Conservation (phyloP, 495 filamentous ascomycete species). For the Parachaetomium inaequale region DNA sequence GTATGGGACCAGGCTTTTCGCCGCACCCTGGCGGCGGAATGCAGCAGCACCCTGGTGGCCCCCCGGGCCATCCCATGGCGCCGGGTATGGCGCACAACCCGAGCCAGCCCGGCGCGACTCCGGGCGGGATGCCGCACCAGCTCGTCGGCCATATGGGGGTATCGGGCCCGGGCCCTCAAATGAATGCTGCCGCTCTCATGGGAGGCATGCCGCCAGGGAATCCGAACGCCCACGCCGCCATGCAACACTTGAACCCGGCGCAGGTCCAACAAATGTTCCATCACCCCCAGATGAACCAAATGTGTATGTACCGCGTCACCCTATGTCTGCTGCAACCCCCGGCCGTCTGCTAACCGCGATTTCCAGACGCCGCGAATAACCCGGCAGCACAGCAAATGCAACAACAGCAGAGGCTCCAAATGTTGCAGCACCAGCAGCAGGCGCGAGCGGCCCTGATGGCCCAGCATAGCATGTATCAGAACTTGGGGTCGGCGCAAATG, state of each 20-base stretch:
- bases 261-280: constrained; percentile 64
- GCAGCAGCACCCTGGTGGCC: constrained; percentile 66
- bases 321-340: not conserved
- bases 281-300: constrained; percentile 44
- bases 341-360: constrained; percentile 17
- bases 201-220: constrained; percentile 72
- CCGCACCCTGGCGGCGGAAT: constrained; percentile 68
- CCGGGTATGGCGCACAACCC: constrained; percentile 55
- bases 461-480: constrained; percentile 44
- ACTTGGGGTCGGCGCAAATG: constrained; percentile 52
- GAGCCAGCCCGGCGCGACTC: constrained; percentile 64
- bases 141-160: constrained; percentile 71
- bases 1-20: constrained; percentile 66
- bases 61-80: constrained; percentile 68
- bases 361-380: constrained; percentile 49
- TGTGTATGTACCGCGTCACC: constrained; percentile 21
- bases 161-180: constrained; percentile 75
- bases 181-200: constrained; percentile 74
- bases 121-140: constrained; percentile 66
- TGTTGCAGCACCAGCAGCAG: constrained; percentile 46
- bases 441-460: constrained; percentile 46
- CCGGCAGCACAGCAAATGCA: constrained; percentile 48
- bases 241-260: constrained; percentile 72
- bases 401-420: constrained; percentile 34
- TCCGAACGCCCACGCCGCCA: constrained; percentile 73